A percentile compares a stretch with the other conserved stretches of the same genome.
Conservation (phyloP, 2,329 filamentous ascomycete genomes). For the Rosellinia necatrix region DNA sequence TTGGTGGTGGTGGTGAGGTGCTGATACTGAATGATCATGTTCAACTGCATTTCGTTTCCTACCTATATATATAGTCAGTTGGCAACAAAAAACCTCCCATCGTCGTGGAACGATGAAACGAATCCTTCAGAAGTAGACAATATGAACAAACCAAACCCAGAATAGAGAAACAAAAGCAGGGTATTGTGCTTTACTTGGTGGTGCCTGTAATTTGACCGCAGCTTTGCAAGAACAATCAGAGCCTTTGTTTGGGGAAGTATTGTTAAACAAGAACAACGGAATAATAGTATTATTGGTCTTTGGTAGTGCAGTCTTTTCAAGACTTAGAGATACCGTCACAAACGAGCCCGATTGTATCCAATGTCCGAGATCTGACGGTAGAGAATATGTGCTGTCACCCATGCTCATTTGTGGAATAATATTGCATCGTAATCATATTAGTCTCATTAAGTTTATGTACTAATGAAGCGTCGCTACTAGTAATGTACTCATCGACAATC, state of each 20-base stretch:
- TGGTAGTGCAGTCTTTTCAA: not conserved
- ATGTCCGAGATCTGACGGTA: not conserved
- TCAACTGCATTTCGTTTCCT: not conserved
- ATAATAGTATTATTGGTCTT: not conserved
- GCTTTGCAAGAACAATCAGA: not conserved
- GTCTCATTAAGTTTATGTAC: conserved; percentile 16
- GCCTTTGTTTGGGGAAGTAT: not conserved
- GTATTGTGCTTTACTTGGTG: no score
- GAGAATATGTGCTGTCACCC: not conserved
- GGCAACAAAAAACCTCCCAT: not conserved
- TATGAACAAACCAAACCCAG: no score
- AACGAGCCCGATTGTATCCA: not conserved
- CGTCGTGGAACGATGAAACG: not conserved
- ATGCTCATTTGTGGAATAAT: not conserved
- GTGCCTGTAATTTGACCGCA: not conserved
- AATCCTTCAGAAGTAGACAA: no score
- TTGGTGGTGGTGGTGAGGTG: no score
- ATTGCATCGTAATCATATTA: conserved; percentile 12
- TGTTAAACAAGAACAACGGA: not conserved
- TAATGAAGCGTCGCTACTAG: conserved; percentile 8
- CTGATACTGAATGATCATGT: not conserved
- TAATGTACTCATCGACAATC: conserved; percentile 9
- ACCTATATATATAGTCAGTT: not conserved
- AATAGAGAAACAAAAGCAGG: no score
- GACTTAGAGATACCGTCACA: no score